A percentile compares a stretch with the other conserved stretches of the same genome.
These are phyloP conservation scores for Persicaria maculosa DNA, from an alignment of 148 eudicot species.

Conservation along the genomic window DNA sequence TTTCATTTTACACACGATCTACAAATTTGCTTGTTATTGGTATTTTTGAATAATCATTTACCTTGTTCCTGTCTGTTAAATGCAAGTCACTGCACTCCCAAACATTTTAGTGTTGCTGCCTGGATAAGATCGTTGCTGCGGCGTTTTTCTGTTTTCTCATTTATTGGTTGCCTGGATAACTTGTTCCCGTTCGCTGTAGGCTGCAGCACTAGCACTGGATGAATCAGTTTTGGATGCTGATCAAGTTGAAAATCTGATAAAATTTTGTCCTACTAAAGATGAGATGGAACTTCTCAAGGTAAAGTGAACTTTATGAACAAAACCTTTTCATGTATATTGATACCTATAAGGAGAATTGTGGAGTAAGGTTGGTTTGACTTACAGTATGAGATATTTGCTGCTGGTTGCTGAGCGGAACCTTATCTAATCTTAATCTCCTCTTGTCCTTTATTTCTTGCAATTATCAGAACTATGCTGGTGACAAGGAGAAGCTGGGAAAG, in stretches of 20 bases:
- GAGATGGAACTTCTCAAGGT: slow-evolving; percentile 98
- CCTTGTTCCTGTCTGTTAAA: neutral
- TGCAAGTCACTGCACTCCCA: neutral
- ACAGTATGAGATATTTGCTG: neutral
- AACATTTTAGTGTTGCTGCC: neutral
- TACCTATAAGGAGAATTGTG: neutral
- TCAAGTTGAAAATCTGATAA: slow-evolving; percentile 95
- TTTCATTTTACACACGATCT: neutral
- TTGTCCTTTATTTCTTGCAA: neutral
- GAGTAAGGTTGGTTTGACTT: neutral
- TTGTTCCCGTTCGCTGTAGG: slow-evolving; percentile 26
- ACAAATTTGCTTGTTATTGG: neutral
- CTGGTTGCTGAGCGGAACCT: neutral
- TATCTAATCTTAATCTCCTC: neutral
- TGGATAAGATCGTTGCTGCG: neutral
- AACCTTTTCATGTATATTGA: neutral
- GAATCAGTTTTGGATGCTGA: slow-evolving; percentile 93
- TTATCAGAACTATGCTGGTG: slow-evolving; percentile 69
- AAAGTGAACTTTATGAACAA: slow-evolving; percentile 6
- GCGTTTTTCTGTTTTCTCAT: neutral
- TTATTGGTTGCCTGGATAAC: neutral
- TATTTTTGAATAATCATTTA: neutral
- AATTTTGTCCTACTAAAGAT: slow-evolving; percentile 95
- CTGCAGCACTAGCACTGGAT: slow-evolving; percentile 87
- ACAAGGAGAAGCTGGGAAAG: slow-evolving; percentile 73